These are phyloP conservation scores for Isoetes taiwanensis DNA, from an alignment of 75 land plant species.

Conservation along the genomic window DNA sequence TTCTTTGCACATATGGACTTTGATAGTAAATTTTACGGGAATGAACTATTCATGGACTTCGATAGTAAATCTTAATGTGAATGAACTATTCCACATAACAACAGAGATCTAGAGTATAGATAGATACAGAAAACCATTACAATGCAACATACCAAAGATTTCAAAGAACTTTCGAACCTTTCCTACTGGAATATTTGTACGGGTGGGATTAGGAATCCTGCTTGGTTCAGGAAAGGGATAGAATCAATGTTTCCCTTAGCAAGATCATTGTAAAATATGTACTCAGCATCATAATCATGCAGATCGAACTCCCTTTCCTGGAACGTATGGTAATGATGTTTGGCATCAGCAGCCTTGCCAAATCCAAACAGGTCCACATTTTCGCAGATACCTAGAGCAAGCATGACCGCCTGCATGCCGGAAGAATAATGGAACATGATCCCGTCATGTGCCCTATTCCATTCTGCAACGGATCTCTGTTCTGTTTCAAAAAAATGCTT, in stretches of 20 bases:
- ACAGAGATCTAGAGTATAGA: too few relatives aligned
- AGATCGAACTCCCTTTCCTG: slow-evolving; percentile 63
- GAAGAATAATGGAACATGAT: slow-evolving; percentile 77
- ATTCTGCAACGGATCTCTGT: slow-evolving; percentile 41
- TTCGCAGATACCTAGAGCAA: slow-evolving; percentile 73
- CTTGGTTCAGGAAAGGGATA: slow-evolving; percentile 17
- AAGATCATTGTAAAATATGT: slow-evolving; percentile 57
- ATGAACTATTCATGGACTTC: too few relatives aligned
- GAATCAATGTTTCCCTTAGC: not conserved
- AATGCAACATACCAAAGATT: too few relatives aligned
- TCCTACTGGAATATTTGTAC: too few relatives aligned
- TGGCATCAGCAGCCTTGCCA: slow-evolving; percentile 51
- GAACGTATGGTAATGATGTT: slow-evolving; percentile 82
- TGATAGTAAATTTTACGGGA: too few relatives aligned
- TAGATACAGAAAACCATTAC: too few relatives aligned
- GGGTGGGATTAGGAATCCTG: slow-evolving; percentile 15
- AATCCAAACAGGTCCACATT: slow-evolving; percentile 78
- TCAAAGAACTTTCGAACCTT: too few relatives aligned
- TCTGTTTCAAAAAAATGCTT: slow-evolving; percentile 44
- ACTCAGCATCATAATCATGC: slow-evolving; percentile 90
- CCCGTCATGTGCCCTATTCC: slow-evolving; percentile 55
- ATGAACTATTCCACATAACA: too few relatives aligned
- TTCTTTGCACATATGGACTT: too few relatives aligned
- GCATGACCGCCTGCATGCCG: slow-evolving; percentile 87
- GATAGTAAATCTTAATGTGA: too few relatives aligned